Percentiles rank a stretch among this genome's conserved stretches.
Evolutionary conservation across 805 yeast genomes (phyloP).

Genomic region (Pichia manshurica): DNA sequence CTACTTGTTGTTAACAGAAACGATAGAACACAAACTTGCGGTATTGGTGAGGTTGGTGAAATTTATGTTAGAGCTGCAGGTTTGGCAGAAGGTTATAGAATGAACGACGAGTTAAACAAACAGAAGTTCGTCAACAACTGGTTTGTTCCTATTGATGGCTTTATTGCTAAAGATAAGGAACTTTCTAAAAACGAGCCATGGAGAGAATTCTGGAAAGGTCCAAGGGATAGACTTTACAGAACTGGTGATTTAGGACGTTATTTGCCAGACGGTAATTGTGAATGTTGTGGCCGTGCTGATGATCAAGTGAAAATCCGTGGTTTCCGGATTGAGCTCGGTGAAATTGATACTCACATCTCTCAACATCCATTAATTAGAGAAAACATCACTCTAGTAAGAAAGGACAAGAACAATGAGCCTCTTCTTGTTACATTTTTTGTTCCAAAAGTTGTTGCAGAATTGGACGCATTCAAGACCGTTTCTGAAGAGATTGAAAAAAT

Average conservation of each 20-base stretch:
- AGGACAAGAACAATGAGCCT: slow-evolving; percentile 90
- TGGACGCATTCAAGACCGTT: slow-evolving; percentile 45
- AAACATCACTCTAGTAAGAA: slow-evolving; percentile 84
- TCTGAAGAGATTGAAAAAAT: slow-evolving; percentile 41
- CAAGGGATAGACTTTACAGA: slow-evolving; percentile 91
- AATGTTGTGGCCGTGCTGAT: slow-evolving; percentile 98
- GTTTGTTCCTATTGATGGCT: slow-evolving; percentile 67
- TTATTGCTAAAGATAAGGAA: slow-evolving; percentile 52
- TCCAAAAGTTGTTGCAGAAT: slow-evolving; percentile 51
- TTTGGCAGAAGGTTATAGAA: slow-evolving; percentile 91
- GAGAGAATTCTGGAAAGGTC: slow-evolving; percentile 84
- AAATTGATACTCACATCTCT: slow-evolving; percentile 94
- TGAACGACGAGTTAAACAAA: slow-evolving; percentile 80
- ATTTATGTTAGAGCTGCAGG: slow-evolving; percentile 98
- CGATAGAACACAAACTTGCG: slow-evolving; percentile 86
- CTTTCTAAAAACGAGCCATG: slow-evolving; percentile 48
- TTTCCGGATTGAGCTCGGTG: slow-evolving; percentile 96
- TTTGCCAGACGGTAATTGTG: slow-evolving; percentile 94
- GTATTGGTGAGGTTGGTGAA: slow-evolving; percentile 98
- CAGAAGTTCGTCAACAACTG: slow-evolving; percentile 88
- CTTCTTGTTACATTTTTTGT: slow-evolving; percentile 87
- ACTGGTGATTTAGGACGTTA: slow-evolving; percentile 98
- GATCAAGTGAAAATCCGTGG: slow-evolving; percentile 98
- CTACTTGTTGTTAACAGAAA: slow-evolving; percentile 86
- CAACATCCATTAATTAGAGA: slow-evolving; percentile 91